Base-by-base conservation (phyloP, 1,284 basidiomycete genomes). In the Sanghuangporus sanghuang region DNA sequence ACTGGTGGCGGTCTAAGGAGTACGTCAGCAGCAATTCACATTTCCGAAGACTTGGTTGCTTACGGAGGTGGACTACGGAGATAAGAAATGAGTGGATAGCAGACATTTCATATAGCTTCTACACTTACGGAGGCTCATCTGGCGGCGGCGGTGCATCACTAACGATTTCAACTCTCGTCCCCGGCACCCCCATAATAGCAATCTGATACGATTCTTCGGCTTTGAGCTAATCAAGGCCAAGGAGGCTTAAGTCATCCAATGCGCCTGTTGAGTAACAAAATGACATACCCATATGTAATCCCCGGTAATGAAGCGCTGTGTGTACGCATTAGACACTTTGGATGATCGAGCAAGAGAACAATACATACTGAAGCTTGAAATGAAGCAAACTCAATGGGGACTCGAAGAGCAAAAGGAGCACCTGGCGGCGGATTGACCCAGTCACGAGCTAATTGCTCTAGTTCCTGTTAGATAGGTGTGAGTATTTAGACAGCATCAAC, bases 161-260 rank as follows among this genome's bases (percentile, higher is more conserved):
- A 62, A 90, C 85, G 63, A 93, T 90, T 74, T 93, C 90, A 52
- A 93, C 90, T 49, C 89, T 81, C 61, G 91, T 78, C 63, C 88
- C 90, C 71, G 89, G 86, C 21, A 90, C 85, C 59, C 87, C 87
- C 79, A 87, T 85, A 56, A 84, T 83, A 35, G 90, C 90, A 66
- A 92, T 92, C 77, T 92, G 88, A 73, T 85, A 93, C 2, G 91
- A 92, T 69, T 92, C 90, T 71, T 93, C 90, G 61, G 86, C 82
- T 8, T 87, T 89, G 65, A 92, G 76, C 90, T 92, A 68, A 64
- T 23, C 46, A n/a, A 62, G 6, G 36, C n/a, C 14, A 63, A 57
- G 2, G 32, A 40, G 8, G 60, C 68, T 48, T 57, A 60, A 59
- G 64, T 44, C 16, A 40, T 21, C 23, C 4, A 50, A 16, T 65